These are phyloP conservation scores for Neltuma alba DNA, from an alignment of 306 rosid species.

Conservation along the genomic window DNA sequence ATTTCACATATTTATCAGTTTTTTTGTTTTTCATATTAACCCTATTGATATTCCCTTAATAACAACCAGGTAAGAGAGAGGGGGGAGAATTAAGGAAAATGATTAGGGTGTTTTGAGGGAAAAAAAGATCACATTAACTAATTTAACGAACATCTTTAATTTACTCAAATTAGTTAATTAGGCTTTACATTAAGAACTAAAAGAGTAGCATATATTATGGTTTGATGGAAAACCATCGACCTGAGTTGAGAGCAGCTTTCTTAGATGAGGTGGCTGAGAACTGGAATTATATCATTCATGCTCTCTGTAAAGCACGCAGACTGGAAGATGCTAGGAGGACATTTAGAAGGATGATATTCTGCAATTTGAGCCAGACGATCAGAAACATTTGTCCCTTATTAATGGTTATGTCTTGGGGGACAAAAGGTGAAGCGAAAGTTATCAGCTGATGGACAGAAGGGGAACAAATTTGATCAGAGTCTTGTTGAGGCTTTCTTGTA, in stretches of 20 bases:
- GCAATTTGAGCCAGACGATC: slow-evolving; percentile 83
- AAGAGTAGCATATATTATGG: too few relatives aligned
- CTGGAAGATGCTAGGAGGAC: slow-evolving; percentile 96
- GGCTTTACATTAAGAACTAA: too few relatives aligned
- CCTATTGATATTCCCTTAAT: too few relatives aligned
- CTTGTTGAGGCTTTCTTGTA: slow-evolving; percentile 88
- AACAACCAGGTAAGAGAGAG: too few relatives aligned
- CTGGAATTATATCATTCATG: slow-evolving; percentile 94
- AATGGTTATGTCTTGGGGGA: slow-evolving; percentile 78
- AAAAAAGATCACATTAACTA: too few relatives aligned
- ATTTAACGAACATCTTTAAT: too few relatives aligned
- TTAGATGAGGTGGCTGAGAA: slow-evolving; percentile 91
- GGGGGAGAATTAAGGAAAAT: too few relatives aligned
- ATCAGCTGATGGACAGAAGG: slow-evolving; percentile 59
- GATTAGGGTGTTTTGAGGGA: too few relatives aligned
- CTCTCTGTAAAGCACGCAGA: slow-evolving; percentile 90
- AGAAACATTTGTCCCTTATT: slow-evolving; percentile 82
- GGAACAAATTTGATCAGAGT: slow-evolving; percentile 66
- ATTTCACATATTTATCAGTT: too few relatives aligned
- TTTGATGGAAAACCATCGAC: slow-evolving; percentile 92
- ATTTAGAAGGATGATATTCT: slow-evolving; percentile 87
- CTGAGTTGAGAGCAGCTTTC: slow-evolving; percentile 96
- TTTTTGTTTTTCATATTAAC: too few relatives aligned
- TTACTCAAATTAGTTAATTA: too few relatives aligned
- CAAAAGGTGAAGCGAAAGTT: slow-evolving; percentile 77